phyloP scores from a whole-genome alignment of 331 rosid species.

The Acacia pycnantha region DNA sequence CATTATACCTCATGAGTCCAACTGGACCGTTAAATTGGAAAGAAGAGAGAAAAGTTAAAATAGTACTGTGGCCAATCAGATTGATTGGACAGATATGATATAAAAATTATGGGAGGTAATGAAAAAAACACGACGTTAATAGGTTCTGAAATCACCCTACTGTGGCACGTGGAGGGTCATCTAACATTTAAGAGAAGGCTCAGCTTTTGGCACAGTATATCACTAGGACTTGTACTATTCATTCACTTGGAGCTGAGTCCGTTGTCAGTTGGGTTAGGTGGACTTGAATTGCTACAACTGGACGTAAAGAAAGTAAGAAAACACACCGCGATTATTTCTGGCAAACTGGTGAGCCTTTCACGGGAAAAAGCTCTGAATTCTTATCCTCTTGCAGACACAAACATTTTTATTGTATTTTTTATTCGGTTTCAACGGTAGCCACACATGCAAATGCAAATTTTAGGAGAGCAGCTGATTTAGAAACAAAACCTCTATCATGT shows the following conservation, averaged over 20 bases:
- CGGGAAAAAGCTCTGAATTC: not conserved
- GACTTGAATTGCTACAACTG: slow-evolving; percentile 41
- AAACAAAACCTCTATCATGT: too few species aligned
- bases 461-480: too few species aligned
- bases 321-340: not conserved
- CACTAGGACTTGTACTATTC: slow-evolving; percentile 14
- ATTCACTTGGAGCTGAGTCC: not conserved
- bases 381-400: not conserved
- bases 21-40: too few species aligned
- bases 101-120: too few species aligned
- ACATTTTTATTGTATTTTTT: not conserved
- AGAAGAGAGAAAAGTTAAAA: too few species aligned
- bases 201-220: not conserved
- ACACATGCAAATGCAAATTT: not conserved
- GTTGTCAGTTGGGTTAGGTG: slow-evolving; percentile 46
- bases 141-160: not conserved
- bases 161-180: not conserved
- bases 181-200: slow-evolving; percentile 28
- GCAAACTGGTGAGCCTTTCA: not conserved
- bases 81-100: too few species aligned
- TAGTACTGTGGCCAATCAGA: too few species aligned
- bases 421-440: not conserved
- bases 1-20: too few species aligned
- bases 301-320: not conserved
- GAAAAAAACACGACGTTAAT: not conserved